Percentiles rank a stretch among this genome's conserved stretches.
Evolutionary conservation across 768 basidiomycete genomes (phyloP).

Genomic region (Trametes cingulata): DNA sequence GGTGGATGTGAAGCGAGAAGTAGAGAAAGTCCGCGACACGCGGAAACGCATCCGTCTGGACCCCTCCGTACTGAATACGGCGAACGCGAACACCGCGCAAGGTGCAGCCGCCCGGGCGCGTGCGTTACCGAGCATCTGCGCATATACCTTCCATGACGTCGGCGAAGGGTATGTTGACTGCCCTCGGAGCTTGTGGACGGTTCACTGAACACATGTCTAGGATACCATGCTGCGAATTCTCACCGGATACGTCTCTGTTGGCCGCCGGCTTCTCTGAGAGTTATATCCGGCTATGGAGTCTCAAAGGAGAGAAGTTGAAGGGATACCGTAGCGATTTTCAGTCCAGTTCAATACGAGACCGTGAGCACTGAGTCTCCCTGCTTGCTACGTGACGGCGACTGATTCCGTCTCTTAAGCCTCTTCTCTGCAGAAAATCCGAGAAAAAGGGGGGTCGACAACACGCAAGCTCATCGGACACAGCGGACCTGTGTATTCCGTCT

Average conservation of each 20-base stretch:
- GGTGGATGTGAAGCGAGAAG: conserved; percentile 88
- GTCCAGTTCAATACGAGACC: conserved; percentile 61
- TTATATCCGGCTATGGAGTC: conserved; percentile 90
- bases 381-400: background rate
- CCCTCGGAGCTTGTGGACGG: background rate
- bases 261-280: conserved; percentile 96
- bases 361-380: conserved; percentile 42
- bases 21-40: conserved; percentile 84
- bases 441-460: conserved; percentile 81
- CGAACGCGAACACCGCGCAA: conserved; percentile 62
- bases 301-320: conserved; percentile 87
- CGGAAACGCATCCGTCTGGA: conserved; percentile 92
- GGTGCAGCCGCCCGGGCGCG: conserved; percentile 56
- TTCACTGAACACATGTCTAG: too few relatives aligned
- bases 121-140: conserved; percentile 89
- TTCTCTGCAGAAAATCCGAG: conserved; percentile 64
- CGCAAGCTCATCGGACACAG: conserved; percentile 98
- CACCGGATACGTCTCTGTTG: conserved; percentile 87
- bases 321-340: conserved; percentile 79
- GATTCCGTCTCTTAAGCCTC: conserved; percentile 42
- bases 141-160: conserved; percentile 92
- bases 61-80: conserved; percentile 58
- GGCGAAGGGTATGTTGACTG: conserved; percentile 78
- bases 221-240: conserved; percentile 84
- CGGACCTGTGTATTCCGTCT: conserved; percentile 92